Evolutionary conservation across 106 monocot species (phyloP), one percentile per base, ranked within the genome.

Genomic region (Dendrobium huoshanense): DNA sequence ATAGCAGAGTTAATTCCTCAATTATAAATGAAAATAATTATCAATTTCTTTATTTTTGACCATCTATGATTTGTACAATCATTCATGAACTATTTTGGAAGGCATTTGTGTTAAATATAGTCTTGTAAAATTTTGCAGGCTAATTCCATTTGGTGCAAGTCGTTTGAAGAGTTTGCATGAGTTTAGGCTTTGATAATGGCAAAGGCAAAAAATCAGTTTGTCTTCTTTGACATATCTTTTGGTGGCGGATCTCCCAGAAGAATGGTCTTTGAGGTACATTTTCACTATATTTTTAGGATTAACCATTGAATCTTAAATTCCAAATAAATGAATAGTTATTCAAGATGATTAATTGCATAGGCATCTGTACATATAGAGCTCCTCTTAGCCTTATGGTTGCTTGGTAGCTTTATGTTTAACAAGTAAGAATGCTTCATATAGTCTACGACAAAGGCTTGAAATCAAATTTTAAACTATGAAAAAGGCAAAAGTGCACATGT

Each of bases 231-330:
- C 42, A 79, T 84, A 24, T 80, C 80, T 25, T 80, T 84, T 43
- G 80, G 80, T 80, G 84, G 80, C 0, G 25, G 55, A 24, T 42
- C 77, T 51, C 56, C 84, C 4, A 65, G 68, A 55, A 84, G 84
- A 59, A 84, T 84, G 84, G 68, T 56, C 40, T 84, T 84, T 70
- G 84, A 80, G 84, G 84, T 84, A 80, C 9, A 31, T n/a, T 79
- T 40, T 78, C 37, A 31, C 24, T 78, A 41, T 74, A 70, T 70
- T 19, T 41, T 74, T 19, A 44, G 16, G 18, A 9, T 74, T 10
- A 54, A 77, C 25, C 17, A 24, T 77, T 77, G 49, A 47, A 19
- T 0, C 29, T 54, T 55, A 19, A 7, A 77, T 55, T 77, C 1
- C 3, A 4, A 29, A 48, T 9, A 51, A 33, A 24, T 77, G 48